Evolutionary conservation across 805 yeast species (phyloP).

Genomic region (Metschnikowia continentalis): DNA sequence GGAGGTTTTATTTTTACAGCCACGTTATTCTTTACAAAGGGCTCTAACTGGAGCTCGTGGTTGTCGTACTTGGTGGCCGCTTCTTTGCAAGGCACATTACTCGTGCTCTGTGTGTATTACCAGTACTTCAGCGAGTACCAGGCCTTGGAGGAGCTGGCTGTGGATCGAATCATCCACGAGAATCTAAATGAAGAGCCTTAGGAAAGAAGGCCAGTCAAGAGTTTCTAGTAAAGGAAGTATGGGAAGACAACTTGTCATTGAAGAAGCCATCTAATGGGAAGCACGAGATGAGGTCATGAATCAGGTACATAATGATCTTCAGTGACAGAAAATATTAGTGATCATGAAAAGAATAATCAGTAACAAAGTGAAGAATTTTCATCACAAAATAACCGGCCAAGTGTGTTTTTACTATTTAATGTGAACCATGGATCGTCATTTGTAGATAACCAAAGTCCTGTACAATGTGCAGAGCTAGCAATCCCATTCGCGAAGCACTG

Average conservation of each 20-base stretch:
- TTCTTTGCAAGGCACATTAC: conserved; percentile 54
- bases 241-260: too few species aligned
- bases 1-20: conserved; percentile 82
- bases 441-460: background rate
- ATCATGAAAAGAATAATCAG: too few species aligned
- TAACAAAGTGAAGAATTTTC: too few species aligned
- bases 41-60: conserved; percentile 86
- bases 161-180: conserved; percentile 12
- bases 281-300: too few species aligned
- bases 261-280: too few species aligned
- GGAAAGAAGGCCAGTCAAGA: too few species aligned
- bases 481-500: conserved; percentile 1
- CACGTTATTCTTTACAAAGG: conserved; percentile 66
- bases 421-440: background rate
- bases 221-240: too few species aligned
- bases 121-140: conserved; percentile 17
- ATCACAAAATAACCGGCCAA: too few species aligned
- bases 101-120: conserved; percentile 58
- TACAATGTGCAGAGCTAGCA: conserved; percentile 1
- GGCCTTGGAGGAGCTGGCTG: conserved; percentile 8
- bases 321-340: background rate
- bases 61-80: conserved; percentile 75
- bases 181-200: conserved; percentile 4
- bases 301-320: background rate
- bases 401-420: too few species aligned